Evolutionary conservation across 352 stramenopile species (phyloP).

Genomic region (Peronosclerospora sorghi): DNA sequence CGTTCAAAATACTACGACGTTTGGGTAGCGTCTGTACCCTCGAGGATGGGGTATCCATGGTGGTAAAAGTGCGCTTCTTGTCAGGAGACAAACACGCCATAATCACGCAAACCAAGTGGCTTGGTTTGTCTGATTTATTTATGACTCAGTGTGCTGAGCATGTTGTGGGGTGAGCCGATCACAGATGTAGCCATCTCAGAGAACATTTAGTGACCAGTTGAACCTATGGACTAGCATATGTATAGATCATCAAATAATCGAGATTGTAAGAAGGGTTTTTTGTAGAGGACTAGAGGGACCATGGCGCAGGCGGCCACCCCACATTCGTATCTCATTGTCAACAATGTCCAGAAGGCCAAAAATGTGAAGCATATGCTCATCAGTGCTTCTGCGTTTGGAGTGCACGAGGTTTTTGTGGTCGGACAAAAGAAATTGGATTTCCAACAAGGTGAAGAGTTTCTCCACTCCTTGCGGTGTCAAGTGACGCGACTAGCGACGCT

Average conservation of each 20-base stretch:
- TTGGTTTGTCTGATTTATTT: constrained; percentile 16
- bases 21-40: constrained; percentile 8
- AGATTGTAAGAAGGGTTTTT: no score
- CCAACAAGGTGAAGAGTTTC: constrained; percentile 37
- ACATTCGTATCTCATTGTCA: constrained; percentile 79
- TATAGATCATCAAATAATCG: no score
- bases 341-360: constrained; percentile 88
- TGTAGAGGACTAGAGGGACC: not conserved
- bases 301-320: not conserved
- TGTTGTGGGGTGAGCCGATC: no score
- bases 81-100: not conserved
- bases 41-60: constrained; percentile 1
- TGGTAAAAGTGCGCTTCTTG: constrained; percentile 22
- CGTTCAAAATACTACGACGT: constrained; percentile 17
- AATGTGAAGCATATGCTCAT: constrained; percentile 85
- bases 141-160: constrained; percentile 2
- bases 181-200: constrained; percentile 19
- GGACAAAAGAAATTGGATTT: constrained; percentile 78
- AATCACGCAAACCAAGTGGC: not conserved
- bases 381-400: constrained; percentile 76
- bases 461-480: constrained; percentile 32
- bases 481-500: constrained; percentile 73
- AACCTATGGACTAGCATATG: not conserved
- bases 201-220: no score
- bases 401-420: constrained; percentile 77